Percentiles rank a stretch among this genome's conserved stretches.
phyloP scores from a whole-genome alignment of 1,139 yeast species.

The Blastobotrys illinoisensis region DNA sequence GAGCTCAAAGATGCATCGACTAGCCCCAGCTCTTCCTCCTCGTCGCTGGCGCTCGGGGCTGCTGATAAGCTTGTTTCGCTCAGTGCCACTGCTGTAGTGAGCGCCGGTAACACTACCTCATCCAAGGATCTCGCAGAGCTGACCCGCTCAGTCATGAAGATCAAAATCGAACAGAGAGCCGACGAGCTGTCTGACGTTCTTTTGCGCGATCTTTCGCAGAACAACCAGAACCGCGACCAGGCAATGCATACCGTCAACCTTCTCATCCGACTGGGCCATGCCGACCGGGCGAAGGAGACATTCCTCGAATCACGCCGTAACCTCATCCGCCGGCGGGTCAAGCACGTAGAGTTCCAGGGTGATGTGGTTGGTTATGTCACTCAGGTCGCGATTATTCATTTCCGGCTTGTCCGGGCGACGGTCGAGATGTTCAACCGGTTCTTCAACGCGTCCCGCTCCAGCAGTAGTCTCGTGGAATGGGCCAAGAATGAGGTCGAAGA shows the following conservation, averaged over 20 bases:
- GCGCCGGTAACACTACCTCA: constrained; percentile 11
- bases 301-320: constrained; percentile 44
- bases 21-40: not conserved
- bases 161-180: constrained; percentile 29
- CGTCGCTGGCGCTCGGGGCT: constrained; percentile 1
- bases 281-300: constrained; percentile 44
- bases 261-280: constrained; percentile 40
- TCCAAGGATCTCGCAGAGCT: constrained; percentile 6
- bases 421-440: constrained; percentile 42
- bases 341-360: constrained; percentile 49
- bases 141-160: constrained; percentile 10
- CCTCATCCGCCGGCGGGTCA: constrained; percentile 41
- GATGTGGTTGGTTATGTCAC: constrained; percentile 51
- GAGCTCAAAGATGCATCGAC: constrained; percentile 7
- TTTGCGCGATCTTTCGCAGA: constrained; percentile 32
- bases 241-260: constrained; percentile 34
- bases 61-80: constrained; percentile 13
- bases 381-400: constrained; percentile 55
- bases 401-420: constrained; percentile 49
- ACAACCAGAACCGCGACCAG: constrained; percentile 30
- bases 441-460: constrained; percentile 35
- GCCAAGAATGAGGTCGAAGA: constrained; percentile 59
- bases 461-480: constrained; percentile 57
- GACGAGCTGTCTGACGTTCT: constrained; percentile 26
- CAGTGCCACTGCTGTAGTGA: constrained; percentile 15